These are phyloP conservation scores for Suillus americanus DNA, from an alignment of 768 basidiomycete species.

Conservation along the genomic window DNA sequence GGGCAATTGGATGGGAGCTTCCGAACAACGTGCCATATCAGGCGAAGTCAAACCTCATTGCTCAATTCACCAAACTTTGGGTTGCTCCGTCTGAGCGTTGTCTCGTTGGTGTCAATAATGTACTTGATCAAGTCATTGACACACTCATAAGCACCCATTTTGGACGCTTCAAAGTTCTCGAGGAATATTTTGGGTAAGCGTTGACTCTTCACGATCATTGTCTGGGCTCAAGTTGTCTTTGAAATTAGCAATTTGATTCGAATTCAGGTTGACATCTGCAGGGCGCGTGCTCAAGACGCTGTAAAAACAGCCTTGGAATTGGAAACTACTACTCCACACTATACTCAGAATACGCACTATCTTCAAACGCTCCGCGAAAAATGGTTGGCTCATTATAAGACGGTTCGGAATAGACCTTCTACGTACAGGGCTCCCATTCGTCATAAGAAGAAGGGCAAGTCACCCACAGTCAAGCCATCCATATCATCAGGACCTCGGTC, in stretches of 20 bases:
- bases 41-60: slow-evolving; percentile 31
- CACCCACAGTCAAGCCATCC: too few relatives aligned
- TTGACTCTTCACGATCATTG: not conserved
- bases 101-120: slow-evolving; percentile 31
- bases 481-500: too few relatives aligned
- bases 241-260: slow-evolving; percentile 26
- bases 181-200: slow-evolving; percentile 36
- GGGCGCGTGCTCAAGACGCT: slow-evolving; percentile 19
- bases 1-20: slow-evolving; percentile 37
- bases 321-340: slow-evolving; percentile 36
- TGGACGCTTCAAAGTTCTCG: slow-evolving; percentile 38
- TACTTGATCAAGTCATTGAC: slow-evolving; percentile 31
- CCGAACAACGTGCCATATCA: slow-evolving; percentile 33
- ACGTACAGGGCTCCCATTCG: not conserved
- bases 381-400: slow-evolving; percentile 18
- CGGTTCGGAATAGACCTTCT: slow-evolving; percentile 5
- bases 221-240: slow-evolving; percentile 8
- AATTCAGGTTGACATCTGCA: slow-evolving; percentile 28
- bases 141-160: slow-evolving; percentile 36
- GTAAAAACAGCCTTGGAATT: slow-evolving; percentile 36
- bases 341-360: slow-evolving; percentile 31
- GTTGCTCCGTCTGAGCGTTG: slow-evolving; percentile 27
- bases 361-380: slow-evolving; percentile 10
- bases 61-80: slow-evolving; percentile 32
- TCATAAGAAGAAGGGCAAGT: too few relatives aligned